Evolutionary conservation across 768 basidiomycete genomes (phyloP), one percentile per base, ranked within the genome.

Genomic region (Tulasnella sp.): DNA sequence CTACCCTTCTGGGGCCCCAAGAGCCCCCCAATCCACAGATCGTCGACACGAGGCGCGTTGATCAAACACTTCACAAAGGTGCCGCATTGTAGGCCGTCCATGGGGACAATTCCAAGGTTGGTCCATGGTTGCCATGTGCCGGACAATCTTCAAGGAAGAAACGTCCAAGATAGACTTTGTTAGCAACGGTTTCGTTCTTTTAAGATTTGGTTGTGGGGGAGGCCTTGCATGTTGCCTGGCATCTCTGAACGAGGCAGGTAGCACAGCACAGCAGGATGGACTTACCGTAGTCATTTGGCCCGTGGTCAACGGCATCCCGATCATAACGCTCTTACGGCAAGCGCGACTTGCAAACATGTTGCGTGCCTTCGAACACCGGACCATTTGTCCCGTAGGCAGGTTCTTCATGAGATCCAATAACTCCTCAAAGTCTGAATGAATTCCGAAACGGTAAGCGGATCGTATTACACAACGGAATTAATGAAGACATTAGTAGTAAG

Each of bases 331-430:
- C 72, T 87, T 92, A 61, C 94, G 69, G 69, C 96, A 99, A 0
- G 96, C 96, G 34, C 93, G 79, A 78, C 83, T 87, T 0, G 96
- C 96, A 66, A 99, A 97, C 93, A 99, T 97, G 4, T 82, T 76
- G 14, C 92, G 78, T 14, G 87, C 90, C 68, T 98, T 98, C 14
- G 85, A 84, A 65, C 91, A 96, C 19, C 96, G 76, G 0, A 96
- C 87, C 78, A 90, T 86, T 64, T 83, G 80, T 2, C 88, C 86
- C 0, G 74, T 68, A 0, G 90, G 83, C 6, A 77, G 74, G 64
- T 93, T 86, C 35, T 79, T 80, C 71, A 99, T 75, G 12, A 94
- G 71, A 62, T 93, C 81, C 21, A 99, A 76, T 7, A 99, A 75
- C 65, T 98, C 96, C 68, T 94, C 93, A 15, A 98, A 73, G 69